These are phyloP conservation scores for Jaenimonas drosophilae DNA, from an alignment of 208 protist genomes.

Conservation along the genomic window DNA sequence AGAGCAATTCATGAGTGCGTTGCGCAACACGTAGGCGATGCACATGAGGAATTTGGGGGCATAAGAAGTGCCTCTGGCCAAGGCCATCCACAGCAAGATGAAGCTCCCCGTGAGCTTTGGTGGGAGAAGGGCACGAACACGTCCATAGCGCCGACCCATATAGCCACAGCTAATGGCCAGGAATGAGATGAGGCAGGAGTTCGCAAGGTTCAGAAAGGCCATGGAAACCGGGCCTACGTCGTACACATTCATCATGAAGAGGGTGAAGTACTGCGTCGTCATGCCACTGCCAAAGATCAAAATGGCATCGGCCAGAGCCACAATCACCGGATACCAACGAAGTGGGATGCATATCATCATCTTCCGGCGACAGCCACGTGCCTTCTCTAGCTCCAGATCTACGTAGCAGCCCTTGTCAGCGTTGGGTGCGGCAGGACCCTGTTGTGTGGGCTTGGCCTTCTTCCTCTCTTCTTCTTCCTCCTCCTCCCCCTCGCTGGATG, in stretches of 20 bases:
- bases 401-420: slow-evolving; percentile 13
- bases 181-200: slow-evolving; percentile 27
- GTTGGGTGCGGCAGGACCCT: background rate
- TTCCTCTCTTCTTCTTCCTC: background rate
- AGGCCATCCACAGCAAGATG: slow-evolving; percentile 57
- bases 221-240: slow-evolving; percentile 23
- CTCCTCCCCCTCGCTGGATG: background rate
- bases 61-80: slow-evolving; percentile 16
- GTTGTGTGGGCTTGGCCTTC: background rate
- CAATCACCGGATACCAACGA: slow-evolving; percentile 25
- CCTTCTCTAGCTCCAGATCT: slow-evolving; percentile 30
- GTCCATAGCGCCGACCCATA: slow-evolving; percentile 31
- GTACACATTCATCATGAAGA: slow-evolving; percentile 71
- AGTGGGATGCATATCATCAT: slow-evolving; percentile 38
- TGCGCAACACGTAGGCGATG: slow-evolving; percentile 38
- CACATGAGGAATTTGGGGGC: slow-evolving; percentile 34
- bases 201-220: slow-evolving; percentile 26
- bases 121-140: slow-evolving; percentile 30
- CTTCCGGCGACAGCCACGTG: slow-evolving; percentile 11
- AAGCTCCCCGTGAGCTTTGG: slow-evolving; percentile 29
- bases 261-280: slow-evolving; percentile 62
- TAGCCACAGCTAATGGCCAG: slow-evolving; percentile 33
- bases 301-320: slow-evolving; percentile 34
- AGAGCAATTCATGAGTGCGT: slow-evolving; percentile 55
- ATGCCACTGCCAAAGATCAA: slow-evolving; percentile 52